phyloP scores from a whole-genome alignment of 2,329 filamentous ascomycete genomes.

The Fusarium tuaranense region DNA sequence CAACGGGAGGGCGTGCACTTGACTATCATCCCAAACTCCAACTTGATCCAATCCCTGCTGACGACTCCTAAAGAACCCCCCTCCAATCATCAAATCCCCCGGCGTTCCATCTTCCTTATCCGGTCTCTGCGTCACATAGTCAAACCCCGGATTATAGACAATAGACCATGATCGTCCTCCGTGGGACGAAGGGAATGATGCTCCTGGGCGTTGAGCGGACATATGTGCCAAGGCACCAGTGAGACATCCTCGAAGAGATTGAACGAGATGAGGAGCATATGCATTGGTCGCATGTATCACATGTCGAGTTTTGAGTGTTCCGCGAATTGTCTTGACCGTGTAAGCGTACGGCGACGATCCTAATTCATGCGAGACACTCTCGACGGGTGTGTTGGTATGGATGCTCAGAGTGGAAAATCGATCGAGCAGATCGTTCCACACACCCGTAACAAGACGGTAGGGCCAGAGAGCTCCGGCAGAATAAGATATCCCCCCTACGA shows the following conservation, averaged over 20 bases:
- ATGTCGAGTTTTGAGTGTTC: slow-evolving; percentile 58
- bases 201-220: slow-evolving; percentile 60
- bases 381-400: slow-evolving; percentile 53
- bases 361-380: slow-evolving; percentile 38
- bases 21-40: slow-evolving; percentile 60
- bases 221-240: slow-evolving; percentile 61
- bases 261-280: slow-evolving; percentile 63
- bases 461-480: slow-evolving; percentile 63
- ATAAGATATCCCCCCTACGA: slow-evolving; percentile 58
- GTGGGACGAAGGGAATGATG: slow-evolving; percentile 44
- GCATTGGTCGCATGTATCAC: slow-evolving; percentile 71
- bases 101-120: slow-evolving; percentile 41
- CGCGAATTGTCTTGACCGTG: slow-evolving; percentile 58
- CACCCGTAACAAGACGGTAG: slow-evolving; percentile 60
- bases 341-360: slow-evolving; percentile 45
- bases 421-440: slow-evolving; percentile 57
- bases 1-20: slow-evolving; percentile 52
- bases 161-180: slow-evolving; percentile 63
- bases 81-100: slow-evolving; percentile 66
- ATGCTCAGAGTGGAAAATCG: slow-evolving; percentile 51
- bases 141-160: slow-evolving; percentile 59
- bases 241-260: slow-evolving; percentile 59
- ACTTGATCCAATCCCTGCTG: slow-evolving; percentile 58
- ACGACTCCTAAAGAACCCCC: slow-evolving; percentile 59
- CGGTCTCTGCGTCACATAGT: slow-evolving; percentile 64